These are phyloP conservation scores for Eleusine coracana DNA, from an alignment of 176 grass and related monocot genomes.

Conservation along the genomic window DNA sequence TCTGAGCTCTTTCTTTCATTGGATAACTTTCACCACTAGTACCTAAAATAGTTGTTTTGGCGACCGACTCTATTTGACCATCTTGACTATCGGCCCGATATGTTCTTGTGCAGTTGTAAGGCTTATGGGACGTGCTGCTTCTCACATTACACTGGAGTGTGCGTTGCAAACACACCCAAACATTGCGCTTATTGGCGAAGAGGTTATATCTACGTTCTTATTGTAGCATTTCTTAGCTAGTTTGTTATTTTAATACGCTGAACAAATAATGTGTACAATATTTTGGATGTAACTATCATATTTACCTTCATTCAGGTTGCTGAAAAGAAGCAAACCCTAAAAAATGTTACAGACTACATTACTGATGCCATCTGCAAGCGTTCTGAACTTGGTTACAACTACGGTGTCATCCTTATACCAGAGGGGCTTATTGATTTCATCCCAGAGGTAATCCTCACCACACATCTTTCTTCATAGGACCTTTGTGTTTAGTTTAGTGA, in stretches of 20 bases:
- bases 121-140: constrained; percentile 99
- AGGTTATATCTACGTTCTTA: constrained; percentile 50
- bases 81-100: no score
- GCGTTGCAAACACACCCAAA: constrained; percentile 97
- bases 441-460: constrained; percentile 64
- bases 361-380: constrained; percentile 88
- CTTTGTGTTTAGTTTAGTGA: not conserved
- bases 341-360: constrained; percentile 92
- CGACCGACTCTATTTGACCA: no score
- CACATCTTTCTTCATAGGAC: not conserved
- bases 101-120: constrained; percentile 82
- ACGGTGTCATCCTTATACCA: constrained; percentile 95
- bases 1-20: no score
- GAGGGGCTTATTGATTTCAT: constrained; percentile 99
- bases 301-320: constrained; percentile 58
- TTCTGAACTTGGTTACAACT: constrained; percentile 91
- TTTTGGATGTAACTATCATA: no score
- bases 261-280: no score
- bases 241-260: no score
- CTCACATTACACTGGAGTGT: constrained; percentile 98
- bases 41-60: no score
- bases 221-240: not conserved
- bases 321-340: constrained; percentile 83
- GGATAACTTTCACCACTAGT: no score
- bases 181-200: constrained; percentile 90